phyloP scores from a whole-genome alignment of 176 grass and related monocot genomes.

The Zoysia pacifica region DNA sequence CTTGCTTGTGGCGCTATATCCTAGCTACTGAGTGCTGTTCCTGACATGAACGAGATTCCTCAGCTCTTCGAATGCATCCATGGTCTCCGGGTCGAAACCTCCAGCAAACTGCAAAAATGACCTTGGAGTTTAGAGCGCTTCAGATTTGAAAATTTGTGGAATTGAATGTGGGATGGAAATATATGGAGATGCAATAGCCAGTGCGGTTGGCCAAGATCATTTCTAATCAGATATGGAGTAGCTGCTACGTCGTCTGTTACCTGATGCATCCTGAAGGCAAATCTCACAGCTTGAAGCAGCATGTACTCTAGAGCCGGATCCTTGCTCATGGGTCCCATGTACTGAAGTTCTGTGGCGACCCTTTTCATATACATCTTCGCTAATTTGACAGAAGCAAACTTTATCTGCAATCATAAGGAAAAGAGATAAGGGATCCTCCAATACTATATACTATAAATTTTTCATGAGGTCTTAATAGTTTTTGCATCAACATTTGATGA shows the following conservation, averaged over 20 bases:
- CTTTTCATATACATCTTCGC: conserved; percentile 99
- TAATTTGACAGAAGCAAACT: conserved; percentile 94
- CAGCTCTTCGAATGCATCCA: conserved; percentile 95
- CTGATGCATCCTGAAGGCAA: conserved; percentile 99
- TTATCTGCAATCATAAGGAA: conserved; percentile 63
- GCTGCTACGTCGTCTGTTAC: conserved; percentile 40
- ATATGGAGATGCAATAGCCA: neutral
- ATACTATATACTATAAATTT: neutral
- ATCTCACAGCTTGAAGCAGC: conserved; percentile 96
- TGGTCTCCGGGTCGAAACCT: conserved; percentile 91
- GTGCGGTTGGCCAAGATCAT: neutral
- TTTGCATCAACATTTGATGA: too few relatives aligned
- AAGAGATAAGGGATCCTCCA: conserved; percentile 4
- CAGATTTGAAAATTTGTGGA: conserved; percentile 1
- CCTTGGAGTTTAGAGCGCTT: conserved; percentile 7
- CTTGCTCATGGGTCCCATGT: conserved; percentile 87
- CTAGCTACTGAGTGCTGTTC: conserved; percentile 60
- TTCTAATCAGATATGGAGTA: neutral
- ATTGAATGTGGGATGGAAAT: neutral
- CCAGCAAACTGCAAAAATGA: conserved; percentile 78
- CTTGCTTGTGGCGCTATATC: neutral
- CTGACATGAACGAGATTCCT: conserved; percentile 90
- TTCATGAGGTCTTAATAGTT: neutral
- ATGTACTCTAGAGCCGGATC: conserved; percentile 96
- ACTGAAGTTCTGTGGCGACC: conserved; percentile 89